Conservation (phyloP, 495 filamentous ascomycete species). For the Xylaria telfairii region DNA sequence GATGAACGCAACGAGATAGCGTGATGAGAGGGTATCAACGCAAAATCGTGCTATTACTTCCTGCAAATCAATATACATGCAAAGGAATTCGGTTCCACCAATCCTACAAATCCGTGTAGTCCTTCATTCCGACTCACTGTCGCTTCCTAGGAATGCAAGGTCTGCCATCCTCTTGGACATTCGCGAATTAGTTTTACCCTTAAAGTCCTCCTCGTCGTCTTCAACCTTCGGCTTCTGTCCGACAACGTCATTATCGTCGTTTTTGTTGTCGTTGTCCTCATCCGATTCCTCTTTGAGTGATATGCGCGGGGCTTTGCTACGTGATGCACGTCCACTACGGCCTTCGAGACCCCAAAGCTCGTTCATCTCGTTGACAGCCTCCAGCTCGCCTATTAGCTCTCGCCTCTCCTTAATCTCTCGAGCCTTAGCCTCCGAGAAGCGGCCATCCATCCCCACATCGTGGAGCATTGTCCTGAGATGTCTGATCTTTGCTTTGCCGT, state of each 20-base stretch:
- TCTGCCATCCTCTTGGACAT: constrained; percentile 46
- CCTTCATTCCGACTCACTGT: constrained; percentile 54
- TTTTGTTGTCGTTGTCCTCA: constrained; percentile 42
- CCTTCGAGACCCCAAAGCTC: constrained; percentile 72
- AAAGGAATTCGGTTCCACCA: constrained; percentile 8
- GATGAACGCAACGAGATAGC: constrained; percentile 54
- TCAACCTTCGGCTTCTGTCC: constrained; percentile 32
- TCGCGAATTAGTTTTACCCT: constrained; percentile 32
- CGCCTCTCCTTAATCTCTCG: constrained; percentile 82
- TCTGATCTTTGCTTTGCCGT: constrained; percentile 76
- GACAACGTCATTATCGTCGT: constrained; percentile 41
- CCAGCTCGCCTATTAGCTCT: constrained; percentile 82
- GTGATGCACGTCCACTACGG: constrained; percentile 40
- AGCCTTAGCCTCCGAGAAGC: constrained; percentile 84
- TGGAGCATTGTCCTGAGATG: constrained; percentile 79
- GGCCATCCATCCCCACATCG: constrained; percentile 84
- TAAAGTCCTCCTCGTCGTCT: constrained; percentile 37
- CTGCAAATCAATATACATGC: not conserved
- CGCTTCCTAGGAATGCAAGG: constrained; percentile 52
- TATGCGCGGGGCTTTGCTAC: constrained; percentile 40
- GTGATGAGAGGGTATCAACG: not conserved
- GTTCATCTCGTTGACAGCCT: constrained; percentile 78
- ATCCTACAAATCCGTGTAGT: not conserved
- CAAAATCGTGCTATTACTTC: not conserved
- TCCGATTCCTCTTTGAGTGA: constrained; percentile 39